Evolutionary conservation across 805 yeast genomes (phyloP), one percentile per base, ranked within the genome.

Genomic region (Saccharomycopsis olivae): DNA sequence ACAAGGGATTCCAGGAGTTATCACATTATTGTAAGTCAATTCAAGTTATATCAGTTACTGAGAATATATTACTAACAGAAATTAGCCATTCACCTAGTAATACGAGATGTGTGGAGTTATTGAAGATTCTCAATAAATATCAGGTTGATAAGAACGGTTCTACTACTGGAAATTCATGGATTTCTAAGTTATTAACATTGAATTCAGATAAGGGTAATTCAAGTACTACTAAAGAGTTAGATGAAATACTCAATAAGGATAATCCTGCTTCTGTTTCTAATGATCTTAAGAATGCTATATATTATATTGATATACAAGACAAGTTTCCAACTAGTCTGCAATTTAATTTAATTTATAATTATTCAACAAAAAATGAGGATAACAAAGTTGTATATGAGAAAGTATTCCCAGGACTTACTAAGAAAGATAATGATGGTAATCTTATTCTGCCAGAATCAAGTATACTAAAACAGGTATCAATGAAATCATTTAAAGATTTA

Each of bases 21-120:
- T 62, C 40, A 62, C 66, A 21, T 41, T 62, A 24, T 62, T 61
- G 62, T 59, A 53, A 27, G n/a, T 28, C 31, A 9, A n/a, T 28
- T 11, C 10, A 23, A 23, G 25, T 8, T 23, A 6, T 5, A 6
- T 13, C 8, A 6, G 13, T 16, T 10, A 16, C 17, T 31, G 13
- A 31, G n/a, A 9, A 31, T 23, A 23, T 8, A 6, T 23, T 33
- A 11, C 16, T 33, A 18, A 33, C 36, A 17, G 16, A 19, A 19
- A 10, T 4, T 29, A 42, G 46, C 46, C 43, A 43, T 32, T 25
- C 27, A 10, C 43, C 47, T 6, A 24, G 27, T 15, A 41, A 16
- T 23, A 14, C 24, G 6, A 38, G 31, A 8, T 38, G 43, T 13
- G 21, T 35, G 5, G 38, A 36, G 14, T 6, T 45, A 5, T 28